These are phyloP conservation scores for Durotheca rogersii DNA, from an alignment of 495 filamentous ascomycete species.

Conservation along the genomic window DNA sequence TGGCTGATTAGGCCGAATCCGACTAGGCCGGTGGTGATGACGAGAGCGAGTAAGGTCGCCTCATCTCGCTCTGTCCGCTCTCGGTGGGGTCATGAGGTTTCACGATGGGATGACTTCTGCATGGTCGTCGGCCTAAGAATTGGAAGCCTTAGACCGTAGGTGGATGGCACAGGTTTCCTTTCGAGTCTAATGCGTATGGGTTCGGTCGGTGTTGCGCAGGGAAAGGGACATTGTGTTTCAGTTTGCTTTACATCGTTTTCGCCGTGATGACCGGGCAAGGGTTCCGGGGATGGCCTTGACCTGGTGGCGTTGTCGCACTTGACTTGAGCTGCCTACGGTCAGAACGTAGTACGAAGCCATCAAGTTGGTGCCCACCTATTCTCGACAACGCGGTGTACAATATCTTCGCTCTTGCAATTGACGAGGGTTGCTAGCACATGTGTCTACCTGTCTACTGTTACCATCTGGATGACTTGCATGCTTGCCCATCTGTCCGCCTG, in stretches of 20 bases:
- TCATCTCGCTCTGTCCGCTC: constrained; percentile 13
- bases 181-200: constrained; percentile 39
- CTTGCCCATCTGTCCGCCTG: no score
- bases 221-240: constrained; percentile 37
- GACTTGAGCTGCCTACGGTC: constrained; percentile 11
- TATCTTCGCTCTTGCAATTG: constrained; percentile 30
- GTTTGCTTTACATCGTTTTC: constrained; percentile 32
- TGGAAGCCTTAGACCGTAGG: constrained; percentile 26
- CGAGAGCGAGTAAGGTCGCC: constrained; percentile 28
- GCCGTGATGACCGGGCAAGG: constrained; percentile 20
- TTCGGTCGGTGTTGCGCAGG: constrained; percentile 38
- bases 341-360: constrained; percentile 18
- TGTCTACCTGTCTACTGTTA: neutral
- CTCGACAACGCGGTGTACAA: constrained; percentile 35
- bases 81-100: constrained; percentile 30
- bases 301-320: constrained; percentile 27
- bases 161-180: constrained; percentile 33
- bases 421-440: constrained; percentile 13
- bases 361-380: constrained; percentile 12
- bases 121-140: constrained; percentile 29
- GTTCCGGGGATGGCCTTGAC: constrained; percentile 19
- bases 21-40: constrained; percentile 53
- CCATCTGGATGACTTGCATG: no score
- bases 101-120: constrained; percentile 33
- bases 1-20: constrained; percentile 37